Evolutionary conservation across 305 asterid species (phyloP), one percentile per base, ranked within the genome.

Genomic region (Plantago rigida): DNA sequence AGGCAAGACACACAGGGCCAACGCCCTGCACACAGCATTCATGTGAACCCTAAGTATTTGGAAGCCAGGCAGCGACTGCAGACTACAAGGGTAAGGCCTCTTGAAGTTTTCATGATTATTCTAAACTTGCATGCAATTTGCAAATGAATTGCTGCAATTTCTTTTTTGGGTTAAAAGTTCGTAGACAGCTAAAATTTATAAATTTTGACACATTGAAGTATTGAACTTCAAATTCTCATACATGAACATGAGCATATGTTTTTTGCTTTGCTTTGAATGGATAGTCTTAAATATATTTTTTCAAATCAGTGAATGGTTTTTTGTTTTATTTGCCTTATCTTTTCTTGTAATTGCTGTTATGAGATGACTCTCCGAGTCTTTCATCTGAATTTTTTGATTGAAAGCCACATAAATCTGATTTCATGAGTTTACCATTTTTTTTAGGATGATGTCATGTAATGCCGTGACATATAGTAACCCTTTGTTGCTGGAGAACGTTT

Each of bases 21-120:
- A 61, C 96, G 85, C 56, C 89, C 94, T 65, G 86, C 84, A 31
- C 86, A 78, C 70, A 78, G 98, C 75, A 92, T 92, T 78, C 95
- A 92, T 67, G 94, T 92, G 52, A 92, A 92, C 73, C 98, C 96
- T 47, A 88, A 92, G 73, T 88, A 92, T 76, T 80, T 92, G 74
- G 98, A 87, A 79, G 94, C 93, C 59, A 79, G 95, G 69, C 94
- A 87, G 79, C 82, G 83, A 46, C 60, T 83, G 67, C 95, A 80
- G 73, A 73, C 89, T 53, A 72, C 81, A 56, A 84, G 78, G 81
- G 97, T 90, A 79, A 78, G 84, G 64, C 47, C 42, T n/a, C 47
- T 19, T 62, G 15, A 51, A 50, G 31, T 56, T 56, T 58, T 62
- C 29, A 7, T 29, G 34, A 42, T 47, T 14, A 52, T 48, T 11